Base-by-base conservation (phyloP, 2,329 filamentous ascomycete species). In the Zasmidium cellare region DNA sequence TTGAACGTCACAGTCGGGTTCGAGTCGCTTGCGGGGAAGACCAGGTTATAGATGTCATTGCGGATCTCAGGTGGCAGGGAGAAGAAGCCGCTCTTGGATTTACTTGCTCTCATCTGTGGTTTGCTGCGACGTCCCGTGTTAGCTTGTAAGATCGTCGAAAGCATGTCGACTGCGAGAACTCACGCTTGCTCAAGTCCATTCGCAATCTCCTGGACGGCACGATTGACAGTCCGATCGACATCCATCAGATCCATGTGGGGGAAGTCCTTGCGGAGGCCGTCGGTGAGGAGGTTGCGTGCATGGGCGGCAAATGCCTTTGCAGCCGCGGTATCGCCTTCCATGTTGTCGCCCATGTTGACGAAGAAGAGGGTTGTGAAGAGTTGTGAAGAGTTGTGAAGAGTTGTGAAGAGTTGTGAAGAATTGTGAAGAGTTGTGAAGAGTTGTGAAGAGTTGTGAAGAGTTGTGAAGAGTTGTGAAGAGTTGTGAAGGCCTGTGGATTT, bases 21-120 rank as follows among this genome's bases (percentile, higher is more conserved):
- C n/a, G 28, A 14, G 28, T 14, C 35, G 6, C 11, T 5, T 28
- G 3, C 35, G 46, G 18, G 2, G 46, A 16, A 11, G 9, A 24
- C 20, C 22, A 24, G 16, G 16, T 48, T 9, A 20, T 48, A 48
- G 46, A 48, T 48, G 9, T n/a, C 12, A 20, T 48, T 48, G 18
- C 46, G 46, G 9, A 48, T 9, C 18, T 48, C 46, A 20, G 46
- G 18, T 9, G 46, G 46, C 11, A 48, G 46, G 9, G 22, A 24
- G 46, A 48, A 48, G 46, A 48, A 48, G 46, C 46, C 46, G 46
- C 35, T 41, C 35, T 41, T 41, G 12, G 35, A 14, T n/a, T 41
- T 41, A 5, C 12, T 16, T 41, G 11, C 35, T 14, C 3, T n/a
- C 35, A 41, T 41, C 35, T 41, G 35, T 41, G 35, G 35, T n/a